Conservation (phyloP, 163 green algal genomes). For the Scenedesmus sp. region DNA sequence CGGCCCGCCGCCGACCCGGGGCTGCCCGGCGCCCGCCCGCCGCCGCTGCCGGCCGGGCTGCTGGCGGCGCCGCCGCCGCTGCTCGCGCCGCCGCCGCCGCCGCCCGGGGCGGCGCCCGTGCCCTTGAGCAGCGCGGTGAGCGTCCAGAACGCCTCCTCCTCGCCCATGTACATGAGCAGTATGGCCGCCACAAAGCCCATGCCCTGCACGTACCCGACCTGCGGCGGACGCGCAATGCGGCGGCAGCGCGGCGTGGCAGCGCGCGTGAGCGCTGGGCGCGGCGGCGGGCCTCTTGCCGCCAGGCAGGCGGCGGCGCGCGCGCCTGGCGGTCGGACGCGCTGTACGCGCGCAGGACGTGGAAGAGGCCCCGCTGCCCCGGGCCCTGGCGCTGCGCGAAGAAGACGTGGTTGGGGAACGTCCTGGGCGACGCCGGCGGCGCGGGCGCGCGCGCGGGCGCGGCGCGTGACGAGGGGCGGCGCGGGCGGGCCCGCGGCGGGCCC, state of each 20-base stretch:
- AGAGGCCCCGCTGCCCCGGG: conserved; percentile 81
- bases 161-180: conserved; percentile 89
- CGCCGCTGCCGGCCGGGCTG: background rate
- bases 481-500: no score
- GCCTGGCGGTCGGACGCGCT: conserved; percentile 63
- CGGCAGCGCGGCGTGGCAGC: background rate
- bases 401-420: conserved; percentile 85
- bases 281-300: no score
- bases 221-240: no score
- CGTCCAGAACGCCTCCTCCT: conserved; percentile 87
- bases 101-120: conserved; percentile 13
- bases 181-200: conserved; percentile 90
- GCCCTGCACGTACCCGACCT: conserved; percentile 91
- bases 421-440: no score
- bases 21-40: no score
- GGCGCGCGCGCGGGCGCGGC: no score
- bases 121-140: conserved; percentile 75
- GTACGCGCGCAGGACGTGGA: conserved; percentile 83
- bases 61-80: background rate
- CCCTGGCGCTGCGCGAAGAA: conserved; percentile 84
- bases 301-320: no score
- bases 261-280: no score
- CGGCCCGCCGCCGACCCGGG: no score
- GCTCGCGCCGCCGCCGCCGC: background rate
- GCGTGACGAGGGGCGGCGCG: no score